Evolutionary conservation across 768 basidiomycete genomes (phyloP).

Genomic region (Calocera cornea): DNA sequence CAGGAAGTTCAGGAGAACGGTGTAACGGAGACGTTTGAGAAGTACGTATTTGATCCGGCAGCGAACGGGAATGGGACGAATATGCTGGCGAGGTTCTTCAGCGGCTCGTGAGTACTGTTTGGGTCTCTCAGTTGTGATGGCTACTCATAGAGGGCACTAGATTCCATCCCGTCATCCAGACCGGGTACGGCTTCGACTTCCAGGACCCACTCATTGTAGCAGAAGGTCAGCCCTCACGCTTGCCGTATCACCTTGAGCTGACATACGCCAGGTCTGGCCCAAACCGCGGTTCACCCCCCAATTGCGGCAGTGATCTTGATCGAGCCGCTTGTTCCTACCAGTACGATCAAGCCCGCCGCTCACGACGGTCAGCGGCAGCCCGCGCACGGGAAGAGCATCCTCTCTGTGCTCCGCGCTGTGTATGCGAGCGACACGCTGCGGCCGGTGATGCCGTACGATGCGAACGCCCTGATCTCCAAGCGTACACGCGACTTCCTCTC

Average conservation of each 20-base stretch:
- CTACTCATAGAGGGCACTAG: conserved; percentile 23
- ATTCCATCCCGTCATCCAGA: conserved; percentile 42
- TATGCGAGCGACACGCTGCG: conserved; percentile 38
- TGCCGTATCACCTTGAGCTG: background rate
- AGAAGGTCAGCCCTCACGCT: conserved; percentile 27
- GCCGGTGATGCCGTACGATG: conserved; percentile 42
- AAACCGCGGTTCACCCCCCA: conserved; percentile 36
- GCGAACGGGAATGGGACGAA: conserved; percentile 24
- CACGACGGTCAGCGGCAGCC: conserved; percentile 12
- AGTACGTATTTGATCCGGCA: conserved; percentile 33
- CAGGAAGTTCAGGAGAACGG: conserved; percentile 29
- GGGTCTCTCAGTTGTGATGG: too few relatives aligned
- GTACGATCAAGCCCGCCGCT: background rate
- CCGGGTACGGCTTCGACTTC: conserved; percentile 48
- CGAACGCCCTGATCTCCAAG: conserved; percentile 29
- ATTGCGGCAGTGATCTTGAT: conserved; percentile 15
- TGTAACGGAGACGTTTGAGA: conserved; percentile 31
- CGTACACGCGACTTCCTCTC: conserved; percentile 26
- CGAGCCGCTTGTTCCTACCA: background rate
- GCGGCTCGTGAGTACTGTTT: conserved; percentile 24
- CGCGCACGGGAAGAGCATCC: conserved; percentile 29
- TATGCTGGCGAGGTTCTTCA: conserved; percentile 27
- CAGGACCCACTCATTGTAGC: conserved; percentile 36
- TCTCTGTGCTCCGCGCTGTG: conserved; percentile 38
- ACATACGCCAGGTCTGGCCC: conserved; percentile 27